Evolutionary conservation across 2,329 filamentous ascomycete species (phyloP), one percentile per base, ranked within the genome.

Genomic region (Whalleya microplaca): DNA sequence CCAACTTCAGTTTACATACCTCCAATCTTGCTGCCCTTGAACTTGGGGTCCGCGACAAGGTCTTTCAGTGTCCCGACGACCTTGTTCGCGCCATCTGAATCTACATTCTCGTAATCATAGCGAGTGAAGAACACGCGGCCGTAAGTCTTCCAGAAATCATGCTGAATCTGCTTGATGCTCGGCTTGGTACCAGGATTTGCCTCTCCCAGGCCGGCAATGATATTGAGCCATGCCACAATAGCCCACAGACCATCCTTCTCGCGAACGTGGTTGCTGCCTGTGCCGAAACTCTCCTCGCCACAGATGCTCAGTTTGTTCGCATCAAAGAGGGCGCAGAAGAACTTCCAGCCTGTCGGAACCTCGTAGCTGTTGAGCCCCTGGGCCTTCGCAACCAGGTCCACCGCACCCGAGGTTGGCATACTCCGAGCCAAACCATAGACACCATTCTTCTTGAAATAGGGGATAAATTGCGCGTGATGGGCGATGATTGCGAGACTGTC

Each of bases 231-330:
- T 29, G 95, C 95, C 51, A 97, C 90, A 61, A 99, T 85, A 58
- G 95, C 95, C 95, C 95, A 99, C 42, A 99, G 84, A 61, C 95
- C 95, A 71, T 99, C 95, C 85, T 99, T 99, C 81, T 99, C 95
- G 67, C 95, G 92, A 72, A 99, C 96, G 78, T 99, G 95, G 81
- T 99, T 97, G 77, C 91, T 96, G 41, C 95, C 95, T 10, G 95
- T 99, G 65, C 95, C 95, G 75, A 99, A 99, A 64, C 90, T 95
- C 83, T 99, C 95, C 78, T 99, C 95, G 56, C 95, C 95, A 72
- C 95, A 99, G 74, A 99, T 99, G 71, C 95, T 96, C 72, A 97
- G 89, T 83, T 96, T 96, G 78, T 96, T 82, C 64, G 91, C 89
- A 71, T 97, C 93, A 70, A 97, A 96, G 56, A 97, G 84, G 68